Conservation (phyloP, 805 yeast genomes). For the Zygoascus biomembranicola region DNA sequence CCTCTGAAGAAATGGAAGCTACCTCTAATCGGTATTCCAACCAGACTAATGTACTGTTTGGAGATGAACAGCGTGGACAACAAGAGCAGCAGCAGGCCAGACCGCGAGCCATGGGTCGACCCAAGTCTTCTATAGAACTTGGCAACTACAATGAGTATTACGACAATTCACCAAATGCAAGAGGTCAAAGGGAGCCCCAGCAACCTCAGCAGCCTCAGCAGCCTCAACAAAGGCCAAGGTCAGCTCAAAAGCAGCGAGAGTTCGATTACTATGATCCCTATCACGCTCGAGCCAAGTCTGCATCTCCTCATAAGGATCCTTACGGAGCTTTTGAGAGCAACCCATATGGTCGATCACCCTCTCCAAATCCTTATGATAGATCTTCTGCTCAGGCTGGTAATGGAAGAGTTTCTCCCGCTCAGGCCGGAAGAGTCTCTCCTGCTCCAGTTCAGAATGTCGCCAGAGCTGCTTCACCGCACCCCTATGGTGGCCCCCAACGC, state of each 20-base stretch:
- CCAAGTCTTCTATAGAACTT: constrained; percentile 16
- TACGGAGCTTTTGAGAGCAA: neutral
- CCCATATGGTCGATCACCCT: constrained; percentile 6
- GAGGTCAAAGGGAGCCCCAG: constrained; percentile 12
- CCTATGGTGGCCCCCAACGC: constrained; percentile 1
- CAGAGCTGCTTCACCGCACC: constrained; percentile 12
- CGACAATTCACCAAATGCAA: neutral
- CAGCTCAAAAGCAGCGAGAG: constrained; percentile 5
- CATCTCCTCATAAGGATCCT: constrained; percentile 11
- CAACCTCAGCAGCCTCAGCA: constrained; percentile 14
- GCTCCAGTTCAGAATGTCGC: neutral
- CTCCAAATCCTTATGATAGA: constrained; percentile 7
- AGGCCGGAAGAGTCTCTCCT: neutral
- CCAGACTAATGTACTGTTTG: constrained; percentile 21
- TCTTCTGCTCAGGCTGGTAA: neutral
- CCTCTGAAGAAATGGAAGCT: constrained; percentile 36
- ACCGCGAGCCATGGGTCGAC: constrained; percentile 15
- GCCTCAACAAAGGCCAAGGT: constrained; percentile 13
- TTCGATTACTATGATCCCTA: constrained; percentile 1
- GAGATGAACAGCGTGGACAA: neutral
- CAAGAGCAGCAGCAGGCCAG: constrained; percentile 2
- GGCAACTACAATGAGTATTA: constrained; percentile 1
- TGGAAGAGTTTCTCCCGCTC: neutral
- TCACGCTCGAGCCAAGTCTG: constrained; percentile 15
- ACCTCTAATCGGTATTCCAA: constrained; percentile 21